Base-by-base conservation (phyloP, 345 rosid genomes). In the Populus tremula region DNA sequence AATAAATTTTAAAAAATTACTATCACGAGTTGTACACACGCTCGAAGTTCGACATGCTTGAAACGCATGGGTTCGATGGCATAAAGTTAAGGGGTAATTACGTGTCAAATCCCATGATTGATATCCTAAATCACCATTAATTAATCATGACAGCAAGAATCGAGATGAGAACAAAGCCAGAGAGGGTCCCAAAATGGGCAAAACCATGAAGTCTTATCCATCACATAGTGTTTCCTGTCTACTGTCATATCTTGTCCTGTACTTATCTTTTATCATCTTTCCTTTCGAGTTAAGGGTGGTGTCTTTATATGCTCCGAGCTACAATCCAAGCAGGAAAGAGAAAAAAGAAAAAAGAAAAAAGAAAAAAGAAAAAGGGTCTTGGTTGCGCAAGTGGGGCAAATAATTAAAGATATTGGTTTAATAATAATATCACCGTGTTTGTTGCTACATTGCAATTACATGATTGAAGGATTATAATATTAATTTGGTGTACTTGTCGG, bases 401-500 rank as follows among this genome's bases (percentile, higher is more conserved):
- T 76, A 9, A 76, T 68, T 76, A 76, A 69, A 69, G 41, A 36
- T 11, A n/a, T 14, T 14, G n/a, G 35, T 49, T 13, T 33, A 49
- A 67, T 23, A 6, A 18, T 41, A 41, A 14, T 3, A 39, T 59
- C 25, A 11, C 7, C 2, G 18, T 49, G 45, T 33, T 8, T 12
- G 27, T 54, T 10, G 41, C 38, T 21, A 20, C 14, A 53, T 33
- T 61, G 70, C 1, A 14, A 33, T 35, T 38, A 53, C 41, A 29
- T 3, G 14, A 61, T 36, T 0, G 70, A 35, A 27, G 1, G 7
- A 6, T 73, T 11, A 54, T 18, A n/a, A 27, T 68, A 25, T 67
- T 71, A 8, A 63, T n/a, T 11, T 23, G 29, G 64, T 0, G 83
- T 71, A 27, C 56, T 67, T 76, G 87, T 87, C 87, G 90, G 88